Percentiles rank a stretch among this genome's conserved stretches.
phyloP scores from a whole-genome alignment of 2,329 filamentous ascomycete genomes.

The Sodiomyces alkalinus region DNA sequence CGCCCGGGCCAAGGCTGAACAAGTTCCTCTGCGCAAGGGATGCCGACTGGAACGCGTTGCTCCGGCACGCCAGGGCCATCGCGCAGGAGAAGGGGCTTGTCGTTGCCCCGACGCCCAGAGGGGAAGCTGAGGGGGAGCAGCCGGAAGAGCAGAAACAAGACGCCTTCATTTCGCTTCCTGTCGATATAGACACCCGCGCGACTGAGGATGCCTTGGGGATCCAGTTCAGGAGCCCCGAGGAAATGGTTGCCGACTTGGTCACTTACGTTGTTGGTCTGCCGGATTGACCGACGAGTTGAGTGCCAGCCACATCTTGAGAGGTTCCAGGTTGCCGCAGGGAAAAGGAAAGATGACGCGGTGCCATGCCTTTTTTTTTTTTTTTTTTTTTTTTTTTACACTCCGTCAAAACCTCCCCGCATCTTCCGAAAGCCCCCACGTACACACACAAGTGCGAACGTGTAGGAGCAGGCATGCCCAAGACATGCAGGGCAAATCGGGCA shows the following conservation, averaged over 20 bases:
- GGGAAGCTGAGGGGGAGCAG: too few species aligned
- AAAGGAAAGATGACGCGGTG: too few species aligned
- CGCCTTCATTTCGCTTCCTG: neutral
- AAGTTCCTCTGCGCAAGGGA: neutral
- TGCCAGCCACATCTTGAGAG: too few species aligned
- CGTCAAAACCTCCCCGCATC: too few species aligned
- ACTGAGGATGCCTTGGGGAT: neutral
- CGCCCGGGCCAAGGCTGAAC: neutral
- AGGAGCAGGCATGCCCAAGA: too few species aligned
- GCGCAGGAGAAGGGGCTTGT: neutral
- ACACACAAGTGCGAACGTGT: too few species aligned
- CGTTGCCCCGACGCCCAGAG: neutral
- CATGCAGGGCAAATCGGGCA: too few species aligned
- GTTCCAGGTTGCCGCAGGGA: too few species aligned
- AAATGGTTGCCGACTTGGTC: neutral
- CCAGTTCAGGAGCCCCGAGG: neutral
- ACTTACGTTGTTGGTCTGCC: neutral
- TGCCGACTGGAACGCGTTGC: neutral
- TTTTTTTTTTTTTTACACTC: too few species aligned
- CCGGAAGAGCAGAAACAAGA: too few species aligned
- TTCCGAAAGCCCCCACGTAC: too few species aligned
- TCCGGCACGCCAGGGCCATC: neutral
- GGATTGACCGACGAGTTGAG: neutral
- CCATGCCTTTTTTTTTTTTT: too few species aligned
- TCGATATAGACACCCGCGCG: neutral